Conservation (phyloP, 2,329 filamentous ascomycete species). For the Fonsecaea monophora region DNA sequence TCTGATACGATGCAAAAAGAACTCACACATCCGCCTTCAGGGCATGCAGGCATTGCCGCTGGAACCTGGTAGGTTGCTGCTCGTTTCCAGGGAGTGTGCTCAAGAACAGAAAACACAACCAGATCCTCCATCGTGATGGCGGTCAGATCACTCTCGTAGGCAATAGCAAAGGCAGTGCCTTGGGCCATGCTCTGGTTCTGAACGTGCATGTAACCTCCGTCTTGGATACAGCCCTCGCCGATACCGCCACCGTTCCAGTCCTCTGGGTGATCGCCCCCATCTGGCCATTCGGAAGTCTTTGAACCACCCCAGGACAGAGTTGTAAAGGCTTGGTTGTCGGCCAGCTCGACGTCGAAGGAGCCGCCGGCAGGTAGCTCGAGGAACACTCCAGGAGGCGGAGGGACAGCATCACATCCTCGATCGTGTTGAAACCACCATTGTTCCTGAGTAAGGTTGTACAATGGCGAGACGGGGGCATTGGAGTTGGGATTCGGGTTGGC, state of each 20-base stretch:
- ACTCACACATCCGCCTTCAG: conserved; percentile 45
- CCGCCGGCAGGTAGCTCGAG: conserved; percentile 59
- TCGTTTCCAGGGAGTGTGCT: conserved; percentile 52
- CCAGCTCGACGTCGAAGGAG: conserved; percentile 58
- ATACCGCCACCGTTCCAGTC: conserved; percentile 53
- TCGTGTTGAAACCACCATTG: conserved; percentile 62
- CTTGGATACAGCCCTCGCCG: conserved; percentile 47
- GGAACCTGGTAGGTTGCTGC: conserved; percentile 49
- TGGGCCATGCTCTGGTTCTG: conserved; percentile 53
- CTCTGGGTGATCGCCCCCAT: conserved; percentile 55
- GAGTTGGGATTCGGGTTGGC: conserved; percentile 51
- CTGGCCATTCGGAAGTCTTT: conserved; percentile 54
- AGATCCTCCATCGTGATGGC: conserved; percentile 60
- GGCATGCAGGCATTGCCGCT: conserved; percentile 46
- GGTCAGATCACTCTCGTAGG: conserved; percentile 56
- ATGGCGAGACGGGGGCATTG: conserved; percentile 55
- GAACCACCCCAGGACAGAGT: conserved; percentile 55
- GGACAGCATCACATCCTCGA: conserved; percentile 55
- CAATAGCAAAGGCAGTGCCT: conserved; percentile 60
- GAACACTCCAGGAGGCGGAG: conserved; percentile 46
- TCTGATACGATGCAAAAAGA: background rate
- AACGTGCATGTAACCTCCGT: conserved; percentile 57
- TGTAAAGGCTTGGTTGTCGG: conserved; percentile 59
- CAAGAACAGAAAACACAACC: conserved; percentile 58
- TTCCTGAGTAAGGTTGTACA: conserved; percentile 53